These are phyloP conservation scores for Malus hybrid DNA, from an alignment of 331 rosid species.

Conservation along the genomic window DNA sequence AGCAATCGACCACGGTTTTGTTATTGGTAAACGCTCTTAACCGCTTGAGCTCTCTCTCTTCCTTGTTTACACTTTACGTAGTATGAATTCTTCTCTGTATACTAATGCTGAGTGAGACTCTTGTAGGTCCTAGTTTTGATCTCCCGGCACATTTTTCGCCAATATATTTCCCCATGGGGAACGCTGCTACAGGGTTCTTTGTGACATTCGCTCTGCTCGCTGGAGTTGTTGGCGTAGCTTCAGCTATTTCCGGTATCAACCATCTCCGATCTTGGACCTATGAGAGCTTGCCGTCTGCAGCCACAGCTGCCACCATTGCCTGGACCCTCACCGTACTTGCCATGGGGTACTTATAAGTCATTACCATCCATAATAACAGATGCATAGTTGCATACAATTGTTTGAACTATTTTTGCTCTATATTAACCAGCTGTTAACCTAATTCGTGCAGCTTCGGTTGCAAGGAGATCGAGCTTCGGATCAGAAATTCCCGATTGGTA, in stretches of 20 bases:
- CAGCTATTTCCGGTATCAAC: constrained; percentile 50
- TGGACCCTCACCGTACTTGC: constrained; percentile 78
- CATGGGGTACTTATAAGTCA: constrained; percentile 66
- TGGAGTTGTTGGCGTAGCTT: constrained; percentile 76
- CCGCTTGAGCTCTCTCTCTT: neutral
- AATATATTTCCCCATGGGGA: constrained; percentile 80
- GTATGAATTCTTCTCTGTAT: neutral
- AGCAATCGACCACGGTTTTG: constrained; percentile 74
- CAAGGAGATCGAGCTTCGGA: constrained; percentile 61
- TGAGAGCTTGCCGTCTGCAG: constrained; percentile 72
- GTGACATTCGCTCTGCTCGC: constrained; percentile 68
- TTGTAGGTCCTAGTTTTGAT: constrained; percentile 49
- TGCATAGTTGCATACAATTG: neutral
- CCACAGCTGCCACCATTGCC: constrained; percentile 58
- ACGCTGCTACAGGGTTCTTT: constrained; percentile 86
- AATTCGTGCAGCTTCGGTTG: constrained; percentile 56
- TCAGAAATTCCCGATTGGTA: constrained; percentile 70
- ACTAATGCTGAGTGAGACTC: neutral
- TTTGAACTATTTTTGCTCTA: neutral
- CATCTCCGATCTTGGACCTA: constrained; percentile 62
- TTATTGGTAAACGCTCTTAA: constrained; percentile 47
- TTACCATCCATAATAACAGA: too few relatives aligned
- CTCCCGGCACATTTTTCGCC: constrained; percentile 90
- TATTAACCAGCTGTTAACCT: neutral
- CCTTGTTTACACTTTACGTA: neutral